These are phyloP conservation scores for Nicotiana sylvestris DNA, from an alignment of 257 asterid species.

Conservation along the genomic window DNA sequence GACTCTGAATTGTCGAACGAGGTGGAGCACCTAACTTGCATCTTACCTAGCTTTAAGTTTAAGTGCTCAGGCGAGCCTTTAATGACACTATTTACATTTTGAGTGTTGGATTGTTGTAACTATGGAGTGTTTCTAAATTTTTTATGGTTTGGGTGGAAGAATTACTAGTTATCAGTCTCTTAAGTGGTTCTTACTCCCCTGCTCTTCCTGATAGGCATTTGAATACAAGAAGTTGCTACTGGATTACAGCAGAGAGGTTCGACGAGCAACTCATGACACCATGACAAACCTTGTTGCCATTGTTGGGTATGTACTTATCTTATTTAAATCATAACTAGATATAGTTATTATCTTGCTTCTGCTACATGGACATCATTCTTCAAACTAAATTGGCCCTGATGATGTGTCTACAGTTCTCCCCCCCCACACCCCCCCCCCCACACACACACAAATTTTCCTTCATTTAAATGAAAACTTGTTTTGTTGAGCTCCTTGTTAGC, in stretches of 20 bases:
- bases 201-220: constrained; percentile 56
- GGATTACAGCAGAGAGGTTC: constrained; percentile 94
- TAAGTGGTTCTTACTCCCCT: constrained; percentile 5
- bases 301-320: constrained; percentile 58
- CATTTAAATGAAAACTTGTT: background rate
- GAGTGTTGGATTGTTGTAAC: background rate
- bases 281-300: constrained; percentile 69
- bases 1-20: no score
- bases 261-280: constrained; percentile 93
- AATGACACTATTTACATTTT: background rate
- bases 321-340: background rate
- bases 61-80: background rate
- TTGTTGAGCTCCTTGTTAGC: background rate
- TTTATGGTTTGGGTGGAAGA: background rate
- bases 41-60: background rate
- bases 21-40: background rate
- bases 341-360: constrained; percentile 3
- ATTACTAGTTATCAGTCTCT: background rate
- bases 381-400: background rate
- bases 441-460: background rate
- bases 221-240: constrained; percentile 87
- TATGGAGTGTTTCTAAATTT: background rate
- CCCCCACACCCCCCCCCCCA: background rate
- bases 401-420: background rate
- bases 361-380: constrained; percentile 2